Conservation (phyloP, 495 filamentous ascomycete genomes). For the Aspergillus avenaceus region DNA sequence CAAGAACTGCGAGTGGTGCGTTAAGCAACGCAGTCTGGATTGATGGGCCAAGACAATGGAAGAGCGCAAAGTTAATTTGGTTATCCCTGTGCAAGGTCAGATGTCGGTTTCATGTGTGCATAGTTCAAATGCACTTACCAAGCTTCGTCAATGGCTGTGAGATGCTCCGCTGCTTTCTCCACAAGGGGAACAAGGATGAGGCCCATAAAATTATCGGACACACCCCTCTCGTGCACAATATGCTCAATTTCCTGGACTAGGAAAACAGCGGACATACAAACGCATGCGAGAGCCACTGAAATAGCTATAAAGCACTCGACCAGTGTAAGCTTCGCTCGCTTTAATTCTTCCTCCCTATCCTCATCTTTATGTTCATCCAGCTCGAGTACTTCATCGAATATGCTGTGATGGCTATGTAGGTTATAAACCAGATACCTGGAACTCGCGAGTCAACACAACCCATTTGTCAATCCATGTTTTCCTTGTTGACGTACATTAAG, state of each 20-base stretch:
- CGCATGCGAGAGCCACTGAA: conserved; percentile 61
- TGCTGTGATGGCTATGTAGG: conserved; percentile 72
- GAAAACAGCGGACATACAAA: conserved; percentile 76
- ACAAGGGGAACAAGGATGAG: conserved; percentile 73
- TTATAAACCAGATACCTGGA: conserved; percentile 76
- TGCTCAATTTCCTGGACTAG: conserved; percentile 75
- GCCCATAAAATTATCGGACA: conserved; percentile 79
- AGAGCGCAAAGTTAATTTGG: conserved; percentile 77
- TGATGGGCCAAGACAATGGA: conserved; percentile 81
- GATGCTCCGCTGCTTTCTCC: conserved; percentile 87
- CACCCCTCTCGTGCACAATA: conserved; percentile 57
- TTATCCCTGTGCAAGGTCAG: conserved; percentile 33
- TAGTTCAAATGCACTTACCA: conserved; percentile 49
- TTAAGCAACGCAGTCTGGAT: conserved; percentile 91
- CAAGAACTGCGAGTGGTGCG: conserved; percentile 75
- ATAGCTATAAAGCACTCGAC: conserved; percentile 70
- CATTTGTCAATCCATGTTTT: neutral
- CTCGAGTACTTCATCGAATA: conserved; percentile 69
- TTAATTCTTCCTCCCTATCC: conserved; percentile 61
- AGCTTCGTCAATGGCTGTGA: conserved; percentile 88
- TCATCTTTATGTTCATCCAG: conserved; percentile 66
- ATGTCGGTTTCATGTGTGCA: neutral
- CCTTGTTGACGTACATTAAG: conserved; percentile 35
- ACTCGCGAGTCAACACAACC: conserved; percentile 11
- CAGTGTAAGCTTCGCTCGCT: conserved; percentile 70